phyloP scores from a whole-genome alignment of 805 yeast species.

The Cyberlindnera bimundalis region DNA sequence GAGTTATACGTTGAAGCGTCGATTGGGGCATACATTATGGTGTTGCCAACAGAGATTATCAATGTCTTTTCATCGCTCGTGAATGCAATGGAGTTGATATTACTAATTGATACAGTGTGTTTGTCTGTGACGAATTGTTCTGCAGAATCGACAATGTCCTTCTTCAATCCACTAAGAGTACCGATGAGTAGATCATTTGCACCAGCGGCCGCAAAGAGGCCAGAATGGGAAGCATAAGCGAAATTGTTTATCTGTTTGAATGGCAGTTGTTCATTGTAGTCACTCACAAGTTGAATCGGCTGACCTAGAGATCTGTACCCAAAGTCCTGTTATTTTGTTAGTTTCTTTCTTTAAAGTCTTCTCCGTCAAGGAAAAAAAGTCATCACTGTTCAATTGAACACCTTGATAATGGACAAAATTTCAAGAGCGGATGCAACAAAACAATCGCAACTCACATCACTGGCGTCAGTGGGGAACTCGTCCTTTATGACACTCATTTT shows the following conservation, averaged over 20 bases:
- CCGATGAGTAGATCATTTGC: conserved; percentile 35
- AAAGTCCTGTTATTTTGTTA: conserved; percentile 31
- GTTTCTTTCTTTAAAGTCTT: too few relatives aligned
- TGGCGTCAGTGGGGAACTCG: conserved; percentile 18
- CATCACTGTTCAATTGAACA: too few relatives aligned
- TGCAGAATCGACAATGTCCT: conserved; percentile 24
- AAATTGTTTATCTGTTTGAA: conserved; percentile 35
- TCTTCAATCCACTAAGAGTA: conserved; percentile 31
- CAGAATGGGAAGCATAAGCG: conserved; percentile 32
- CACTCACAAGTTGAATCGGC: conserved; percentile 32
- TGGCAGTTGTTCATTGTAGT: conserved; percentile 34
- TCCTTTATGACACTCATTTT: conserved; percentile 19
- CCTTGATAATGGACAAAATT: too few relatives aligned
- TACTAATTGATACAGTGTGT: conserved; percentile 19
- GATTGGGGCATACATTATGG: conserved; percentile 21
- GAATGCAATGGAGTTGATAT: conserved; percentile 32
- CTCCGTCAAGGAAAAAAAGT: too few relatives aligned
- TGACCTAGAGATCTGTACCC: conserved; percentile 41
- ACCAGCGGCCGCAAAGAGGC: conserved; percentile 39
- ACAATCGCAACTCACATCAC: conserved; percentile 27
- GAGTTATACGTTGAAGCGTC: conserved; percentile 3
- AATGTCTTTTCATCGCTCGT: conserved; percentile 31
- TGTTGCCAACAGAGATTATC: conserved; percentile 27
- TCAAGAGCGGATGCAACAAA: too few relatives aligned
- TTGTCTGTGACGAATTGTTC: conserved; percentile 21